phyloP scores from a whole-genome alignment of 352 stramenopile species.

The Phytophthora vignae region DNA sequence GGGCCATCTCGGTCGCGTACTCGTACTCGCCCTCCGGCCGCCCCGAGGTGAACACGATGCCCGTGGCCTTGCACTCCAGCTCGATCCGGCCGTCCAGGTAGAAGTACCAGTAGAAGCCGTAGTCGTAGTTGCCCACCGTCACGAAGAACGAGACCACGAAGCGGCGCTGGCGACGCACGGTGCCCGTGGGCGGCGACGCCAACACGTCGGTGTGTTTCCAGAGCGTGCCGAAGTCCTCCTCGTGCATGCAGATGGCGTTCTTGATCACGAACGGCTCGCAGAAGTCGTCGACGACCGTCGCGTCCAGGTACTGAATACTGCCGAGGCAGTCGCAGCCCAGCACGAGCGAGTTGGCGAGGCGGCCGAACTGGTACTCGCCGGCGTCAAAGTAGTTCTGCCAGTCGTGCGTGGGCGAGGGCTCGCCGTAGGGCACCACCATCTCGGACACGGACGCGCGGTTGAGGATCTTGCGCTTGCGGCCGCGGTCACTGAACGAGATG shows the following conservation, averaged over 20 bases:
- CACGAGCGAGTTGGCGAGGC: constrained; percentile 79
- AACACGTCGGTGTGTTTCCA: constrained; percentile 81
- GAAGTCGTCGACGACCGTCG: constrained; percentile 38
- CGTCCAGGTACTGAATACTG: constrained; percentile 41
- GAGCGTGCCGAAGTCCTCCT: constrained; percentile 41
- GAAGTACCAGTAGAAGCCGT: too few species aligned
- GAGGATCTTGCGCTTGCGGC: constrained; percentile 59
- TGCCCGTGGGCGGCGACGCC: constrained; percentile 30
- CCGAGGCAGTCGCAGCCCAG: constrained; percentile 77
- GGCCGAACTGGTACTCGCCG: constrained; percentile 81
- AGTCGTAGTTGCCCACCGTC: too few species aligned
- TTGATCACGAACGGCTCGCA: constrained; percentile 44
- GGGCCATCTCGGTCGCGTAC: constrained; percentile 57
- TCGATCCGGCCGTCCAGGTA: too few species aligned
- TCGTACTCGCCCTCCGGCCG: constrained; percentile 63
- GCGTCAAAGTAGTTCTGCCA: constrained; percentile 91
- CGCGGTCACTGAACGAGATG: constrained; percentile 49
- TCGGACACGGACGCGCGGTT: constrained; percentile 80
- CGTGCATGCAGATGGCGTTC: constrained; percentile 44
- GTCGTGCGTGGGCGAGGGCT: constrained; percentile 71
- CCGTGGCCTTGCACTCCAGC: constrained; percentile 77
- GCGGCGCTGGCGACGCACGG: constrained; percentile 70
- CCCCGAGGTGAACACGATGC: constrained; percentile 85
- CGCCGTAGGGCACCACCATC: constrained; percentile 89
- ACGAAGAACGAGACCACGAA: constrained; percentile 87